phyloP scores from a whole-genome alignment of 805 yeast species.

The Wickerhamomyces rabaulensis region DNA sequence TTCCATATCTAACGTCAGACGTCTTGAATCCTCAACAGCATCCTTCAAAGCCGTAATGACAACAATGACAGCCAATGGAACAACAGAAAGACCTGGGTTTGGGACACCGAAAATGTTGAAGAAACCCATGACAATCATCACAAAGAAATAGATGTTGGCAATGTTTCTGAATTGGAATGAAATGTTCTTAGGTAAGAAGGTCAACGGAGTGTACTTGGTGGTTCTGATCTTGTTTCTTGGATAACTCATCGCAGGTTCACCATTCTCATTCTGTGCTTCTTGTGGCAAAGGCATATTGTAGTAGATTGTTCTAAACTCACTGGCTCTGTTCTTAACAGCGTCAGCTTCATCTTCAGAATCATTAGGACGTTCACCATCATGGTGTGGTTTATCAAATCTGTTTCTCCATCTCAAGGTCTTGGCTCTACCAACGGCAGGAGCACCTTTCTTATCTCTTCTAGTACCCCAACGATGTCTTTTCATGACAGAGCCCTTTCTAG shows the following conservation, averaged over 20 bases:
- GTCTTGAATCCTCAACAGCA: constrained; percentile 74
- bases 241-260: neutral
- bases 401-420: constrained; percentile 53
- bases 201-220: constrained; percentile 88
- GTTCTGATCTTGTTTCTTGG: constrained; percentile 77
- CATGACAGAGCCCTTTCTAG: constrained; percentile 47
- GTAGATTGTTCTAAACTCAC: constrained; percentile 25
- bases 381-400: constrained; percentile 25
- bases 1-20: constrained; percentile 66
- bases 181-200: constrained; percentile 84
- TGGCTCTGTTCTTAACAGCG: constrained; percentile 29
- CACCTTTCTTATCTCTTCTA: constrained; percentile 67
- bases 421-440: constrained; percentile 53
- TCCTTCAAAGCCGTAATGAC: constrained; percentile 71
- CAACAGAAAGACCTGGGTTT: constrained; percentile 67
- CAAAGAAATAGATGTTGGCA: constrained; percentile 85
- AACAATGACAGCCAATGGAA: constrained; percentile 76
- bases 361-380: constrained; percentile 26
- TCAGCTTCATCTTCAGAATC: constrained; percentile 26
- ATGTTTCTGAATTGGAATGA: constrained; percentile 75
- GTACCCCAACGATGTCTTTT: constrained; percentile 90
- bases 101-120: constrained; percentile 78
- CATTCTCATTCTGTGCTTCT: constrained; percentile 8
- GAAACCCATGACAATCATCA: constrained; percentile 73
- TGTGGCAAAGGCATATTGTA: constrained; percentile 13